These are phyloP conservation scores for Phytopythium mirpurense DNA, from an alignment of 352 stramenopile species.

Conservation along the genomic window DNA sequence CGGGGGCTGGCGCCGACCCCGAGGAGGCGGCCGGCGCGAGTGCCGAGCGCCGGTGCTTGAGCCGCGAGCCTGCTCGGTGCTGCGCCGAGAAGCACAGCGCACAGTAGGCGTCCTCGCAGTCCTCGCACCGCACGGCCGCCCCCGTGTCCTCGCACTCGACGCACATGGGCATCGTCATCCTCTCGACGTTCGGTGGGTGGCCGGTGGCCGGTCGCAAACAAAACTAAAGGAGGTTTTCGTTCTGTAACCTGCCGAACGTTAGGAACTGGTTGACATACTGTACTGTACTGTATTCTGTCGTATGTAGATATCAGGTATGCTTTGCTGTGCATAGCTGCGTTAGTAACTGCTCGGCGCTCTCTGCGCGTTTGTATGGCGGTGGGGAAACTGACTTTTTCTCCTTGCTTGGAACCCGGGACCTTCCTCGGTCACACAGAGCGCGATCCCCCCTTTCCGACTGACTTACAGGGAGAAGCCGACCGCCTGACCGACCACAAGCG, in stretches of 20 bases:
- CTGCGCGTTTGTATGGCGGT: conserved; percentile 3
- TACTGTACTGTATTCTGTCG: too few relatives aligned
- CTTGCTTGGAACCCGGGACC: too few relatives aligned
- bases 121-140: conserved; percentile 55
- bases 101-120: conserved; percentile 75
- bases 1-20: background rate
- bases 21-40: conserved; percentile 11
- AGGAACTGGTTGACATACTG: background rate
- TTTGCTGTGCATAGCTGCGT: background rate
- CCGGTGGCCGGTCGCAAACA: too few relatives aligned
- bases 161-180: conserved; percentile 42
- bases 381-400: conserved; percentile 19
- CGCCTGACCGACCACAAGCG: background rate
- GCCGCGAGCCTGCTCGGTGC: conserved; percentile 54
- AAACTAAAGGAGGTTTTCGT: too few relatives aligned
- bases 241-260: too few relatives aligned
- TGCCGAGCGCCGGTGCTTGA: conserved; percentile 31
- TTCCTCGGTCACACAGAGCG: too few relatives aligned
- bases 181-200: background rate
- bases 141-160: conserved; percentile 83
- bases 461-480: conserved; percentile 1
- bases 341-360: background rate
- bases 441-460: background rate
- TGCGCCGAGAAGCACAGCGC: conserved; percentile 69
- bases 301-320: too few relatives aligned